Evolutionary conservation across 2,329 filamentous ascomycete species (phyloP).

Genomic region (Trichoderma atroviride): DNA sequence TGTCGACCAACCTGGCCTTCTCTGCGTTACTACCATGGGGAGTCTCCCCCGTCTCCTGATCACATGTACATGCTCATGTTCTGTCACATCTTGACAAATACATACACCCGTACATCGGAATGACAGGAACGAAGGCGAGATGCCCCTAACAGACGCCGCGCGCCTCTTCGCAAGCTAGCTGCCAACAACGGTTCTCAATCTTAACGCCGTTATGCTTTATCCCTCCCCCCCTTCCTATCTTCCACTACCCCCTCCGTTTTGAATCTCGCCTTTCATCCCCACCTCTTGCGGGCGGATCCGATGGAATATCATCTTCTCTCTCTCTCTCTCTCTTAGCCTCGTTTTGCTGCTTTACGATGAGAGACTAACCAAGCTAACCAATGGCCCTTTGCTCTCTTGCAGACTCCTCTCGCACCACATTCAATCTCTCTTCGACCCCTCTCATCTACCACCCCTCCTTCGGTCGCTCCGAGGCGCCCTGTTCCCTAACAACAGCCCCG

Average conservation of each 20-base stretch:
- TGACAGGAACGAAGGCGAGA: slow-evolving; percentile 8
- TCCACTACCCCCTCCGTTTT: slow-evolving; percentile 8
- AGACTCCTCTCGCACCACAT: slow-evolving; percentile 64
- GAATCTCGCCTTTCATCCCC: slow-evolving; percentile 13
- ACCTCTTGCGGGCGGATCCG: slow-evolving; percentile 21
- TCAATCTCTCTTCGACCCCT: slow-evolving; percentile 62
- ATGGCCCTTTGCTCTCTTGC: slow-evolving; percentile 33
- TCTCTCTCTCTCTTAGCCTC: slow-evolving; percentile 1
- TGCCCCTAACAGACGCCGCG: slow-evolving; percentile 12
- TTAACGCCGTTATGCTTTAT: background rate
- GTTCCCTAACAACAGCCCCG: slow-evolving; percentile 83
- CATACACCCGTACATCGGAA: slow-evolving; percentile 6
- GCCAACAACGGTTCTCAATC: slow-evolving; percentile 2
- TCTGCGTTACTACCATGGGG: background rate
- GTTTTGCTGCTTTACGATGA: slow-evolving; percentile 1
- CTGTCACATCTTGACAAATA: slow-evolving; percentile 2
- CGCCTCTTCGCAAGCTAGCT: slow-evolving; percentile 6
- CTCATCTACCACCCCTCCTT: slow-evolving; percentile 67
- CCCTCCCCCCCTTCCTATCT: background rate
- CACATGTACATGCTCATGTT: slow-evolving; percentile 15
- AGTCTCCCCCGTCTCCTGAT: slow-evolving; percentile 4
- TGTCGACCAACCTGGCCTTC: slow-evolving; percentile 6
- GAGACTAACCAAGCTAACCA: slow-evolving; percentile 25
- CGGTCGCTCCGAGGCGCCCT: slow-evolving; percentile 73
- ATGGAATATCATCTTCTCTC: background rate